Base-by-base conservation (phyloP, 257 asterid genomes). In the Capsicum chinense region DNA sequence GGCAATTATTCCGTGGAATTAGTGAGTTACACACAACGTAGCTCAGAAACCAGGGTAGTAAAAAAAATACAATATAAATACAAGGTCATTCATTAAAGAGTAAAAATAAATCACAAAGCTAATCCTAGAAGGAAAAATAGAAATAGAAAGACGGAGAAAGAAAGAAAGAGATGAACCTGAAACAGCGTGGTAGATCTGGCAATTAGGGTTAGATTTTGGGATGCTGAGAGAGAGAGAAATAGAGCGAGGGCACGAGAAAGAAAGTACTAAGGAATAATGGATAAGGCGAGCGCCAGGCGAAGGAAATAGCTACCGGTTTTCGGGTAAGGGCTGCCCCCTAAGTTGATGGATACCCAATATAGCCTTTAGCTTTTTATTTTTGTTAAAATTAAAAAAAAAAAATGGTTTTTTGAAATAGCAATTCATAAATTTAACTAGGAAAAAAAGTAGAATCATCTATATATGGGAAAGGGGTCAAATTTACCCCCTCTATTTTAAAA, bases 191-290 rank as follows among this genome's bases (percentile, higher is more conserved):
- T 26, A 26, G 81, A 76, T 76, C 81, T 10, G 81, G 13, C 59
- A 15, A 5, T 47, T 73, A 44, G 79, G 79, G 54, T 10, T 70
- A 44, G 80, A 52, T 76, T 52, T 76, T 13, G 81, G 64, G 50
- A 54, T 26, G n/a, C 50, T 54, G 64, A 74, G n/a, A 19, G 56
- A 19, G 9, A 76, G 81, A 52, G 42, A 50, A 21, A 63, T 9
- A 9, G 15, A 5, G 44, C 66, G 26, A 59, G 68, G 68, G 21
- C 26, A 58, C 21, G 35, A n/a, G 16, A 2, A 14, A 13, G 17
- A 67, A 52, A 56, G 7, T 66, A 66, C 1, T 9, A 66, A 66
- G 73, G 47, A 66, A 73, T 11, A 73, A 73, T 11, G 47, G 80
- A 52, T 74, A 52, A 74, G 81, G 81, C 81, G 47, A 17, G 47